A percentile compares a stretch with the other conserved stretches of the same genome.
These are phyloP conservation scores for Seiridium unicorne DNA, from an alignment of 2,329 filamentous ascomycete genomes.

Conservation along the genomic window DNA sequence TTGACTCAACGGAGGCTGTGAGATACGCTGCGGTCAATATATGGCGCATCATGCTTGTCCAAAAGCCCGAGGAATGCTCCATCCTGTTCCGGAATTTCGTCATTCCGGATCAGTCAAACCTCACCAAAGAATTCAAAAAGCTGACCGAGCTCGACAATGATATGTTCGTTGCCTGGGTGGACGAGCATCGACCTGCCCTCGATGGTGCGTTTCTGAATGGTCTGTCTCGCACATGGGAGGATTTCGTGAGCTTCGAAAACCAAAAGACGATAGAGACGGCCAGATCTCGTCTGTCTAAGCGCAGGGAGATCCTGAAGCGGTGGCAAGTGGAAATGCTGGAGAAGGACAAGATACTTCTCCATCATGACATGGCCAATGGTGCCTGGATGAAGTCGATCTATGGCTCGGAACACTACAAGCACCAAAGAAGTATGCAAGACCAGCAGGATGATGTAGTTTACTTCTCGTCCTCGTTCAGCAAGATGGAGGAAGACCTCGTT, in stretches of 20 bases:
- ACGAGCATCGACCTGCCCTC: slow-evolving; percentile 74
- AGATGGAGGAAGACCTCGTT: slow-evolving; percentile 74
- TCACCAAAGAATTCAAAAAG: slow-evolving; percentile 77
- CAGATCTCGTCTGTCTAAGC: slow-evolving; percentile 66
- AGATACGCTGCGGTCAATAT: slow-evolving; percentile 77
- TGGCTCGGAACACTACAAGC: slow-evolving; percentile 85
- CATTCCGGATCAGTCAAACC: slow-evolving; percentile 65
- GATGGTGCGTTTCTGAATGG: slow-evolving; percentile 80
- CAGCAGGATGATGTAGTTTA: slow-evolving; percentile 87
- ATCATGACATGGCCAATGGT: slow-evolving; percentile 83
- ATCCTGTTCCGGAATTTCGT: slow-evolving; percentile 71
- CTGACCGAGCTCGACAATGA: slow-evolving; percentile 87
- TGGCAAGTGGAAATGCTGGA: slow-evolving; percentile 73
- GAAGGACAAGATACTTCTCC: slow-evolving; percentile 69
- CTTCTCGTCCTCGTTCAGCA: slow-evolving; percentile 71
- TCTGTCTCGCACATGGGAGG: slow-evolving; percentile 82
- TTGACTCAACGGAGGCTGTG: slow-evolving; percentile 66
- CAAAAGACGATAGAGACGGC: slow-evolving; percentile 74
- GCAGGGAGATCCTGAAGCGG: slow-evolving; percentile 77
- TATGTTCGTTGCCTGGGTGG: slow-evolving; percentile 84
- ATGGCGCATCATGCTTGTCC: slow-evolving; percentile 89
- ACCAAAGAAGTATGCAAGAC: slow-evolving; percentile 85
- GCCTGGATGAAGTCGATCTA: slow-evolving; percentile 97
- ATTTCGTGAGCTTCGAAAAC: slow-evolving; percentile 83
- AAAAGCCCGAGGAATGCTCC: slow-evolving; percentile 82